A percentile compares a stretch with the other conserved stretches of the same genome.
phyloP scores from a whole-genome alignment of 108 stramenopile species.

The Cyclotella kingstonii region DNA sequence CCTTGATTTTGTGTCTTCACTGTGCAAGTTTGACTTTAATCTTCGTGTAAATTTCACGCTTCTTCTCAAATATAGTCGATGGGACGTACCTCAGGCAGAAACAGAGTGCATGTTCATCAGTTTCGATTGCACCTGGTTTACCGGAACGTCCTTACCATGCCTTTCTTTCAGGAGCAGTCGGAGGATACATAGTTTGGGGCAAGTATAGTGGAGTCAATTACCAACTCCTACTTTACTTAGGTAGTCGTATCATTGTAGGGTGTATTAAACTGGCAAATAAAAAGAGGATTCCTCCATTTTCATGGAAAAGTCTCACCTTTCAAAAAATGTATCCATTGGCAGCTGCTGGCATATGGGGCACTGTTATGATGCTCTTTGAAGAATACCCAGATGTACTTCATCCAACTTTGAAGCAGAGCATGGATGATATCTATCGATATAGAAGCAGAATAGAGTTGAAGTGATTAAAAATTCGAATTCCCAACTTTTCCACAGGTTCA shows the following conservation, averaged over 20 bases:
- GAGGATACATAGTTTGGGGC: constrained; percentile 86
- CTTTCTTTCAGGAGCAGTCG: constrained; percentile 71
- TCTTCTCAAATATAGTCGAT: constrained; percentile 36
- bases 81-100: constrained; percentile 44
- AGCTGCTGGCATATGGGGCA: constrained; percentile 74
- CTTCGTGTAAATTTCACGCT: neutral
- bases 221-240: constrained; percentile 77
- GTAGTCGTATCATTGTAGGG: constrained; percentile 75
- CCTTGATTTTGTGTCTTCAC: no score
- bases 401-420: constrained; percentile 69
- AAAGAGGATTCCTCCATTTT: constrained; percentile 51
- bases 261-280: constrained; percentile 46
- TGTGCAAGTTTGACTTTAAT: neutral
- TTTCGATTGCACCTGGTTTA: constrained; percentile 46
- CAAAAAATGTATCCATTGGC: constrained; percentile 51
- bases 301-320: constrained; percentile 32
- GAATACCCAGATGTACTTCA: constrained; percentile 78
- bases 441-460: no score
- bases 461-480: no score
- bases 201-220: constrained; percentile 72
- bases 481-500: no score
- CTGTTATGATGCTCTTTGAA: constrained; percentile 82
- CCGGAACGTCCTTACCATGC: constrained; percentile 75
- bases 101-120: neutral
- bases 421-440: constrained; percentile 87